Conservation (phyloP, 768 basidiomycete species). For the Hydnomerulius pinastri region DNA sequence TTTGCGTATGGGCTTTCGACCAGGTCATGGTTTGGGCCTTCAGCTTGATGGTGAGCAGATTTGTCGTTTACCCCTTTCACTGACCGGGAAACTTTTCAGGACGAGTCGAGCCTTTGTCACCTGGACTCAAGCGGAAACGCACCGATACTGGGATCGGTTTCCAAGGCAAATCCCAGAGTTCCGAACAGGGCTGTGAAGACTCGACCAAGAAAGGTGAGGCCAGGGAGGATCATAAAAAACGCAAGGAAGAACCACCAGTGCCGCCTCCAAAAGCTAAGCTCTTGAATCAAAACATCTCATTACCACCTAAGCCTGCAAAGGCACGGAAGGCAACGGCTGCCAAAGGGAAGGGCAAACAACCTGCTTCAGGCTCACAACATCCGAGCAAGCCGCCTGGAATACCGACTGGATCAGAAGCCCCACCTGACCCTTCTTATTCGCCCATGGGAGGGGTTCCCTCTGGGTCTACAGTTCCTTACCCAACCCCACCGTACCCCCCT, state of each 20-base stretch:
- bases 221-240: slow-evolving; percentile 9
- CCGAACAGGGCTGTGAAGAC: neutral
- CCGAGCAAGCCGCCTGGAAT: neutral
- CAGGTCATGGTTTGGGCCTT: slow-evolving; percentile 13
- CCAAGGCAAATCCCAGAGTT: slow-evolving; percentile 1
- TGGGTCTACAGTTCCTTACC: neutral
- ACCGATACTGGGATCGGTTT: slow-evolving; percentile 14
- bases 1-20: slow-evolving; percentile 13
- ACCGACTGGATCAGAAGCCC: neutral
- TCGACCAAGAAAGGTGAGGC: neutral
- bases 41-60: slow-evolving; percentile 12
- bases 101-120: slow-evolving; percentile 14
- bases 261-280: neutral
- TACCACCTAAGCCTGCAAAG: neutral
- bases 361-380: neutral
- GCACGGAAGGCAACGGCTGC: neutral
- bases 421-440: neutral
- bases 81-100: slow-evolving; percentile 8
- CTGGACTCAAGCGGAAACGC: slow-evolving; percentile 12
- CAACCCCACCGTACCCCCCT: neutral
- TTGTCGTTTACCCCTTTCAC: slow-evolving; percentile 3
- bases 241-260: neutral
- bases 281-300: neutral
- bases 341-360: neutral
- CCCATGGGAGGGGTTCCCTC: neutral